phyloP scores from a whole-genome alignment of 805 yeast species.

The Pichia paraexigua region DNA sequence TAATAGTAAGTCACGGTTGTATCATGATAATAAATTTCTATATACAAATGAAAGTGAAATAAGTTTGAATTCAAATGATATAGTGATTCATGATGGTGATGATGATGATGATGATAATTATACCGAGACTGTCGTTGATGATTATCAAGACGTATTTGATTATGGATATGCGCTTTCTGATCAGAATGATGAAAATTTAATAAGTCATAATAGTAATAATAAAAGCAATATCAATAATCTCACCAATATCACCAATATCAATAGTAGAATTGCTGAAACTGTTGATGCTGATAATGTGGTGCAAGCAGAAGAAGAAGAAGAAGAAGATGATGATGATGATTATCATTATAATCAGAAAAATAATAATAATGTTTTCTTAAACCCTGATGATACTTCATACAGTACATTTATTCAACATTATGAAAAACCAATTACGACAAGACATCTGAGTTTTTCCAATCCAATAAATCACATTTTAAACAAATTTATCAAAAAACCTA shows the following conservation, averaged over 20 bases:
- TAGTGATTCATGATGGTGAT: constrained; percentile 1
- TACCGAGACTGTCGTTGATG: neutral
- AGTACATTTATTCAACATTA: neutral
- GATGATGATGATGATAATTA: constrained; percentile 7
- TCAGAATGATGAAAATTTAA: constrained; percentile 11
- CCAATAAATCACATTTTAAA: constrained; percentile 7
- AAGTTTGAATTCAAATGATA: neutral
- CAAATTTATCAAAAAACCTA: constrained; percentile 4
- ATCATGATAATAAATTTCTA: neutral
- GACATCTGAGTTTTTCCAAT: constrained; percentile 13
- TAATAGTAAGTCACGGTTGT: neutral
- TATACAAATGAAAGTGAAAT: neutral
- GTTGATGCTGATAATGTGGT: neutral
- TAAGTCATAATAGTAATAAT: neutral
- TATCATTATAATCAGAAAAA: constrained; percentile 4
- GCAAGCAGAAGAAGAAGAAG: no score
- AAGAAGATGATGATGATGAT: neutral
- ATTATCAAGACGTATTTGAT: neutral
- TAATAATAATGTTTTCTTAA: neutral
- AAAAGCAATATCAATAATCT: neutral
- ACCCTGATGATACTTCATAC: neutral
- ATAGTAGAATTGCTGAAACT: neutral
- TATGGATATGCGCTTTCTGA: neutral
- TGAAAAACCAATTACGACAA: neutral
- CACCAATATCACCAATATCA: neutral